A percentile compares a stretch with the other conserved stretches of the same genome.
Evolutionary conservation across 2,329 filamentous ascomycete genomes (phyloP).

Genomic region (Mycosphaerella sp.): DNA sequence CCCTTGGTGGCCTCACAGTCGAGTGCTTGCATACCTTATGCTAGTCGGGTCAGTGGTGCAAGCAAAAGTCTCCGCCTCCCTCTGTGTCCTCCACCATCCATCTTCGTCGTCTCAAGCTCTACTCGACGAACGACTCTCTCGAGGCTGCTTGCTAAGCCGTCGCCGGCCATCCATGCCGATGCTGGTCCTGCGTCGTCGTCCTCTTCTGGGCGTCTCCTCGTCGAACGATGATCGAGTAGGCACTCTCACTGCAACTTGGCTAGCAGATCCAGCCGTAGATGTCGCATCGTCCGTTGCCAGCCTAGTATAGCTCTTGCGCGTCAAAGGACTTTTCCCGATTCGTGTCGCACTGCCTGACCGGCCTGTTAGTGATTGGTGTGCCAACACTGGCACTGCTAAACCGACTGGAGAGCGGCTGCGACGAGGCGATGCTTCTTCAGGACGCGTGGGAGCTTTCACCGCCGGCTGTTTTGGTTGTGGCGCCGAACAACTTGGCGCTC

Average conservation of each 20-base stretch:
- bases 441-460: conserved; percentile 10
- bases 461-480: not conserved
- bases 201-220: conserved; percentile 12
- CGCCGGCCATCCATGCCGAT: conserved; percentile 23
- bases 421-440: conserved; percentile 4
- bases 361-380: conserved; percentile 5
- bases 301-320: conserved; percentile 39
- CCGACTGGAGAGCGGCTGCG: not conserved
- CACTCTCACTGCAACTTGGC: conserved; percentile 20
- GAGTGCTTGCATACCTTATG: too few species aligned
- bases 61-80: too few species aligned
- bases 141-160: conserved; percentile 23
- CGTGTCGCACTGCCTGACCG: conserved; percentile 19
- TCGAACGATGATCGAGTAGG: conserved; percentile 15
- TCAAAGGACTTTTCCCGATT: conserved; percentile 42
- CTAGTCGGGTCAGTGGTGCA: too few species aligned
- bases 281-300: conserved; percentile 21
- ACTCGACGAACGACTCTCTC: conserved; percentile 18
- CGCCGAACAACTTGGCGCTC: not conserved
- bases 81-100: too few species aligned
- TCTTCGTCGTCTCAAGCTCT: conserved; percentile 12
- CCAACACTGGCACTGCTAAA: conserved; percentile 6
- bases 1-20: too few species aligned
- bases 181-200: conserved; percentile 17
- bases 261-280: conserved; percentile 14